Base-by-base conservation (phyloP, 1,139 yeast species). In the Pichia sp. region DNA sequence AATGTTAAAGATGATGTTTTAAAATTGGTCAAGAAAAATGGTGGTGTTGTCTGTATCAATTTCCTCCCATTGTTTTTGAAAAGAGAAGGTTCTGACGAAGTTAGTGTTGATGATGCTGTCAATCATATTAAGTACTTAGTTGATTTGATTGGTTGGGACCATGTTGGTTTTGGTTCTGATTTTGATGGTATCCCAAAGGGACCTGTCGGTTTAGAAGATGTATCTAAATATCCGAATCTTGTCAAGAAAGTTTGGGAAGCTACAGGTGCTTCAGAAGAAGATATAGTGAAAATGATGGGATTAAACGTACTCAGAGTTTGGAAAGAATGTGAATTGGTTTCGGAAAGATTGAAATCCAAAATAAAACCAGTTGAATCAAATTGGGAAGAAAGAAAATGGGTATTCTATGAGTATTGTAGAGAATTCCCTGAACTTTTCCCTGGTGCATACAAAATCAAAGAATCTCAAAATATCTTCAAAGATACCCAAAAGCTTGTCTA, bases 101-200 rank as follows among this genome's bases (percentile, higher is more conserved):
- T 59, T 12, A 63, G 72, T 4, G 67, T 73, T 32, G 71, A 71
- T 14, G 74, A 72, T 51, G 77, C 74, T 1, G 73, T 66, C 1
- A 66, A 63, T 30, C 78, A 73, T 54, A 61, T 71, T 21, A 50
- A 61, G 31, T 63, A 73, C 49, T 59, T 72, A 17, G 65, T 70
- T 20, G 54, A 68, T 23, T 46, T 66, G 5, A 67, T 71, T 39
- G 79, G 78, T 1, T 72, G 76, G 76, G 73, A 68, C 26, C 72
- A 70, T 52, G 77, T 73, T 34, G 78, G 78, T 0, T 55, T 74
- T 26, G 79, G 79, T 1, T 66, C 72, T 3, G 79, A 73, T 53
- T 72, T 71, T 47, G 79, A 73, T 51, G 78, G 78, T 19, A 72
- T 72, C 30, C 69, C 69, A 2, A 50, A 51, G 11, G 74, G 71